phyloP scores from a whole-genome alignment of 2,329 filamentous ascomycete species.

The Pyrenophora teres region DNA sequence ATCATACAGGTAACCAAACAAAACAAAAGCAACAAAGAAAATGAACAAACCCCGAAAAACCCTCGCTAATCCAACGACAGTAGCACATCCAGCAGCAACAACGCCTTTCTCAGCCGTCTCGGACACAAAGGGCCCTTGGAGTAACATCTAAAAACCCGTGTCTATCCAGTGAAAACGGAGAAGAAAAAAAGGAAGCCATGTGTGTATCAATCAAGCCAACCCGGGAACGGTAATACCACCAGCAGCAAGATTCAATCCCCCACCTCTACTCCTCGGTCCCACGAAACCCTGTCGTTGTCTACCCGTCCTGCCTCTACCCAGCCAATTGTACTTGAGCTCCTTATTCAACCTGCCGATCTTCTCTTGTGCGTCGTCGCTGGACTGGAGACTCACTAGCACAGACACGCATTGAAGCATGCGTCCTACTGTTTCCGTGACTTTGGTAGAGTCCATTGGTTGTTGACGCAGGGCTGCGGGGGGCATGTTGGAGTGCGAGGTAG shows the following conservation, averaged over 20 bases:
- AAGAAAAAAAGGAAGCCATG: too few species aligned
- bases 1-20: too few species aligned
- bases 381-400: conserved; percentile 78
- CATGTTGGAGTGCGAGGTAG: conserved; percentile 17
- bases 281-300: conserved; percentile 90
- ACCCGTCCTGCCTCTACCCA: conserved; percentile 86
- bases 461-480: conserved; percentile 30
- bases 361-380: conserved; percentile 71
- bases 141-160: too few species aligned
- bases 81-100: too few species aligned
- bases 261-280: conserved; percentile 52
- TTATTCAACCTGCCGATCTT: conserved; percentile 84
- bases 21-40: too few species aligned
- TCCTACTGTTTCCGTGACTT: conserved; percentile 92
- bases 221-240: background rate
- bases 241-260: background rate
- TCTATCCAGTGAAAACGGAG: too few species aligned
- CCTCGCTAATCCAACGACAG: too few species aligned
- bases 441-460: conserved; percentile 60
- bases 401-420: conserved; percentile 96
- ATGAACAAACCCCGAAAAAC: too few species aligned
- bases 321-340: conserved; percentile 94
- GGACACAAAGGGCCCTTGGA: too few species aligned
- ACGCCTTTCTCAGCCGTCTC: too few species aligned
- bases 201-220: background rate